These are phyloP conservation scores for Emiliania huxleyi DNA, from an alignment of 78 protist species.

Conservation along the genomic window DNA sequence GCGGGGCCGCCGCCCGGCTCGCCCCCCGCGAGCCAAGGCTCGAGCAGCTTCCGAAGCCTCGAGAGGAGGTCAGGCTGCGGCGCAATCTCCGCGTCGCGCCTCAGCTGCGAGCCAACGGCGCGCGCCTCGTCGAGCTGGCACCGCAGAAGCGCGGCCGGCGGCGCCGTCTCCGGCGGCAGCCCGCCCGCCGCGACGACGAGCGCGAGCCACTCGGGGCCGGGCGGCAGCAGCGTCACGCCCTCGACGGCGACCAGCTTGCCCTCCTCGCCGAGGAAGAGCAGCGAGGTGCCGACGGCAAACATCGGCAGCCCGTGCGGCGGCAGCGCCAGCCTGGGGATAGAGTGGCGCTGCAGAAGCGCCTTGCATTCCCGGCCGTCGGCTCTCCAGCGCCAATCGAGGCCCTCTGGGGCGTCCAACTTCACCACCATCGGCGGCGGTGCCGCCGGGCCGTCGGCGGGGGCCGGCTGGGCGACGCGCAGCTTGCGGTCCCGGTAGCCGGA, in stretches of 20 bases:
- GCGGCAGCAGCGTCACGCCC: background rate
- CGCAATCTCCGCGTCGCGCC: background rate
- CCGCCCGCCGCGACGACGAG: background rate
- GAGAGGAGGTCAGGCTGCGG: background rate
- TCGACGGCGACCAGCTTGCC: background rate
- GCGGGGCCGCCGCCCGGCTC: background rate
- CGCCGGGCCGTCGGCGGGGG: background rate
- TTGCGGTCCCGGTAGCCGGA: background rate
- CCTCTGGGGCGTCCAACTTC: background rate
- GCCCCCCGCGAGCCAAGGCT: background rate
- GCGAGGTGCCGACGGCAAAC: background rate
- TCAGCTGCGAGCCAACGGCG: background rate
- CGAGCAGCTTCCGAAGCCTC: background rate
- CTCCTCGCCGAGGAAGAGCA: background rate
- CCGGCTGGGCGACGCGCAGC: background rate
- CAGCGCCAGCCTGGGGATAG: background rate
- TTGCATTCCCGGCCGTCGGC: background rate
- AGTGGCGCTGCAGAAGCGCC: background rate
- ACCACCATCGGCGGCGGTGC: background rate
- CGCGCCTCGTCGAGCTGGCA: background rate
- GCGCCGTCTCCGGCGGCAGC: background rate
- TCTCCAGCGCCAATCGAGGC: background rate
- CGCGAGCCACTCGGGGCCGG: background rate
- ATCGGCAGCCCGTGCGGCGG: background rate
- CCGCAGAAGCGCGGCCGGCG: background rate